Conservation (phyloP, 208 protist genomes). For the Leptomonas pyrrhocoris region DNA sequence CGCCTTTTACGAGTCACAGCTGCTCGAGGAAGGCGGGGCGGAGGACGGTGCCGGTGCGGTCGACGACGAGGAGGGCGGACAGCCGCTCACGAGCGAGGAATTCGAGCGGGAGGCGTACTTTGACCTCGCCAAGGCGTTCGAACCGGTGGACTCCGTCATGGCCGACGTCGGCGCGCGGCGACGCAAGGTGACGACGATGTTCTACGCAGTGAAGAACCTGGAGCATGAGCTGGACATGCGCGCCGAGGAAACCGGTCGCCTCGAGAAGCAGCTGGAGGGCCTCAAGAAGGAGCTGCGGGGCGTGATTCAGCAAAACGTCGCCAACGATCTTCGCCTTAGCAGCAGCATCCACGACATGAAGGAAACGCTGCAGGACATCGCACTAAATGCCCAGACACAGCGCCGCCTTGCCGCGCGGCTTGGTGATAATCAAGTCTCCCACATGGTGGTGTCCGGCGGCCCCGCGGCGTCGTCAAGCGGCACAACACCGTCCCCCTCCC, state of each 20-base stretch:
- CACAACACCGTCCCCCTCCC: background rate
- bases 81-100: conserved; percentile 9
- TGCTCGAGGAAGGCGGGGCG: conserved; percentile 16
- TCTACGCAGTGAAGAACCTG: conserved; percentile 32
- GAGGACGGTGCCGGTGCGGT: background rate
- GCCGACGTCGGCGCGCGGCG: conserved; percentile 13
- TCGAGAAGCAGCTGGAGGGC: conserved; percentile 32
- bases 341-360: conserved; percentile 54
- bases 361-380: conserved; percentile 67
- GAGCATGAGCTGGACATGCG: conserved; percentile 34
- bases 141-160: conserved; percentile 28
- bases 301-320: conserved; percentile 50
- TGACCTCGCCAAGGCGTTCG: conserved; percentile 27
- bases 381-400: conserved; percentile 56
- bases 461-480: background rate
- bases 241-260: conserved; percentile 15
- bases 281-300: conserved; percentile 34
- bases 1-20: conserved; percentile 50
- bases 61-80: background rate
- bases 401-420: conserved; percentile 39
- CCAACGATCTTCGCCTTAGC: conserved; percentile 35
- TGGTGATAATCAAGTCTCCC: conserved; percentile 31
- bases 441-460: conserved; percentile 40
- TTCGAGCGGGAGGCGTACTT: conserved; percentile 22
- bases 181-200: conserved; percentile 27